Evolutionary conservation across 352 stramenopile genomes (phyloP), one percentile per base, ranked within the genome.

Genomic region (Globisporangium yorkense): DNA sequence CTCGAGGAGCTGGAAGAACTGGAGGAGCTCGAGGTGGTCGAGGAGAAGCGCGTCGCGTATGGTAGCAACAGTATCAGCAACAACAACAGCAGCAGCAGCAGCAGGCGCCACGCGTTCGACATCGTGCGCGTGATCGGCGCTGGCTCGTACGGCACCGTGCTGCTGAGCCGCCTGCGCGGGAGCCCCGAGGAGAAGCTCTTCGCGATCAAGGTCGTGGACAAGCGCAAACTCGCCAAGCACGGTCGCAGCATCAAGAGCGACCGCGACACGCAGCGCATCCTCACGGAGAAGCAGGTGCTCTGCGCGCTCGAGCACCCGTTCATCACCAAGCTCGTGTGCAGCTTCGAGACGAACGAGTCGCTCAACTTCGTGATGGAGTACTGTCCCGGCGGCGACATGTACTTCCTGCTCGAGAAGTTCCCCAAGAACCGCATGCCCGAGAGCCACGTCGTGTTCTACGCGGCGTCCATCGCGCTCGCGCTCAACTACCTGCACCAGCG

Each of bases 301-400:
- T 88, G 89, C 35, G 79, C 74, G 12, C 79, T 98, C 55, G 80
- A 97, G 55, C 97, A 99, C 69, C 96, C 97, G 20, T 99, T 99
- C 71, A 97, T 99, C 63, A 96, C 98, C 50, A 97, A 97, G 68
- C 84, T 99, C 53, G 89, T 96, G 56, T 92, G 83, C 57, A 98
- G 96, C 2, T 99, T 98, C 45, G 83, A 92, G 65, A 90, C 80
- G 0, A 55, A 66, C 15, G 76, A 94, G 24, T 98, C 97, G 59
- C 82, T 99, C 0, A 98, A 98, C 66, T 99, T 99, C 67, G 96
- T 99, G 21, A 80, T 99, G 31, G 97, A 99, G 71, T 99, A 98
- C 76, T 99, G 96, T 66, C 87, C 95, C 18, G 97, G 97, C 46
- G 97, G 97, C 33, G 97, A 98, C 67, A 85, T 98, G 68, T 98